These are phyloP conservation scores for Lachnellula willkommii DNA, from an alignment of 2,329 filamentous ascomycete genomes.

Conservation along the genomic window DNA sequence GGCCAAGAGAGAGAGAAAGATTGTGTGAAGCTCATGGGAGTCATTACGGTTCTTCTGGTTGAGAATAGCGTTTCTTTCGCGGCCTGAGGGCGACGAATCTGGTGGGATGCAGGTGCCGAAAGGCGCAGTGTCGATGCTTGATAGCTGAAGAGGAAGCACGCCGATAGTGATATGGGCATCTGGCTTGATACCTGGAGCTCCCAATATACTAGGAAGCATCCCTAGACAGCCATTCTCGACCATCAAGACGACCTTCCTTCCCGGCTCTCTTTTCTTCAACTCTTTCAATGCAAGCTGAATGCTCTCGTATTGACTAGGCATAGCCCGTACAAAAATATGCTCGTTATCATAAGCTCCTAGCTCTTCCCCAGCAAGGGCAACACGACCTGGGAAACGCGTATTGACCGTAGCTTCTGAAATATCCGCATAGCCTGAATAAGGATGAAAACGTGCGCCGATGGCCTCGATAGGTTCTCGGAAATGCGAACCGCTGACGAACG, in stretches of 20 bases:
- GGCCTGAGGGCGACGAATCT: conserved; percentile 34
- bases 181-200: conserved; percentile 35
- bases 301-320: conserved; percentile 30
- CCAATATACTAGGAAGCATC: conserved; percentile 33
- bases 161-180: conserved; percentile 38
- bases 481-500: conserved; percentile 36
- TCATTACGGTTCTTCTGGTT: conserved; percentile 23
- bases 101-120: conserved; percentile 35
- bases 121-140: conserved; percentile 36
- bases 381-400: background rate
- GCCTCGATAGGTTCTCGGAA: conserved; percentile 33
- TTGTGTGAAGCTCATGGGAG: background rate
- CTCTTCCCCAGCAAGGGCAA: conserved; percentile 8
- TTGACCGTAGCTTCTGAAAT: conserved; percentile 2
- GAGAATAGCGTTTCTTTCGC: conserved; percentile 31
- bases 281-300: conserved; percentile 33
- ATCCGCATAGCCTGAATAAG: conserved; percentile 21
- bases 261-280: conserved; percentile 29
- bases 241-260: conserved; percentile 38
- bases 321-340: conserved; percentile 32
- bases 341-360: conserved; percentile 31
- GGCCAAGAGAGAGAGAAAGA: background rate
- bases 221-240: conserved; percentile 37
- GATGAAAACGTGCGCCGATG: conserved; percentile 36
- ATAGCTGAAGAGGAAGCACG: conserved; percentile 31